phyloP scores from a whole-genome alignment of 768 basidiomycete species.

The Collybiopsis confluens region DNA sequence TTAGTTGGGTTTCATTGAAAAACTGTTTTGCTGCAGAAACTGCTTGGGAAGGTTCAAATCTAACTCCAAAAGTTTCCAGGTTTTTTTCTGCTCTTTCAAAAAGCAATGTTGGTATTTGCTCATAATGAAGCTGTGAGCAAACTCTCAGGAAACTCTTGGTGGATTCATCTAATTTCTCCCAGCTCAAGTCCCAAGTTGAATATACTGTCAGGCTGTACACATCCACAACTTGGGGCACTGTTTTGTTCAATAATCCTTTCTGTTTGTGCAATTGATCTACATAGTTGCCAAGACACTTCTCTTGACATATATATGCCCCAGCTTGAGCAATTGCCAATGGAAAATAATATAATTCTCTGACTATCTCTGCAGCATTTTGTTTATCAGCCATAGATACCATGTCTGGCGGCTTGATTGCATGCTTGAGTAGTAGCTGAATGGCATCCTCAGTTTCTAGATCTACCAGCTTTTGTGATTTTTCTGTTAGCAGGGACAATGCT shows the following conservation, averaged over 20 bases:
- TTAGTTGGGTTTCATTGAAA: not conserved
- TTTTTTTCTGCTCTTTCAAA: not conserved
- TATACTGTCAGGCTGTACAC: not conserved
- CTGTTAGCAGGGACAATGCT: not conserved
- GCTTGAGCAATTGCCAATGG: constrained; percentile 1
- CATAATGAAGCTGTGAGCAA: constrained; percentile 1
- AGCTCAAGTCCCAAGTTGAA: constrained; percentile 5
- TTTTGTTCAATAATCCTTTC: not conserved
- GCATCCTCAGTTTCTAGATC: not conserved
- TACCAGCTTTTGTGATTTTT: not conserved
- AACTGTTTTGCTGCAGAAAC: not conserved
- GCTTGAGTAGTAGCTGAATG: not conserved
- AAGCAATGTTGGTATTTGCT: not conserved
- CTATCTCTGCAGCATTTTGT: not conserved
- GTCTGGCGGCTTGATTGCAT: not conserved
- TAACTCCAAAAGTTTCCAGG: not conserved
- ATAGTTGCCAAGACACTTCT: not conserved
- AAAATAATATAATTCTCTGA: not conserved
- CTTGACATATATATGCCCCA: not conserved
- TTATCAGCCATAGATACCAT: not conserved
- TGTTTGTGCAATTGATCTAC: not conserved
- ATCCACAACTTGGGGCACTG: not conserved
- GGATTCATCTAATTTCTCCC: not conserved
- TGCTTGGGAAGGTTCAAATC: not conserved
- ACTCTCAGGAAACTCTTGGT: not conserved